Evolutionary conservation across 352 stramenopile genomes (phyloP).

Genomic region (Phytophthora crassamura): DNA sequence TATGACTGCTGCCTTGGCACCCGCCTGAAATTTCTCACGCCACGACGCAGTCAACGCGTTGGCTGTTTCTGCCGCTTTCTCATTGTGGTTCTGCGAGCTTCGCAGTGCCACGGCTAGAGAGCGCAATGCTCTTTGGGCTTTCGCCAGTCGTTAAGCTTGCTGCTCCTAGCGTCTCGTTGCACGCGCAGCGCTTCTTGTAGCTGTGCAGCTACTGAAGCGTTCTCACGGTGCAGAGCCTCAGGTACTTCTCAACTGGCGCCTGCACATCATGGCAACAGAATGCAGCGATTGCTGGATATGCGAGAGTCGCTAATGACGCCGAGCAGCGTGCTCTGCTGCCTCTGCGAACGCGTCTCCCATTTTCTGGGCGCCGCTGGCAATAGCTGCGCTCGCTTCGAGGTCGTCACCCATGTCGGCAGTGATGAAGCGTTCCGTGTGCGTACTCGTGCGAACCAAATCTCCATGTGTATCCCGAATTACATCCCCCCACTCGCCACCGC

Average conservation of each 20-base stretch:
- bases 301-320: constrained; percentile 27
- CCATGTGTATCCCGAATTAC: constrained; percentile 68
- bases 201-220: constrained; percentile 56
- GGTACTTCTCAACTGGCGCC: constrained; percentile 57
- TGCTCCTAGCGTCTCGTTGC: constrained; percentile 64
- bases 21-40: constrained; percentile 62
- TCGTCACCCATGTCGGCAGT: constrained; percentile 64
- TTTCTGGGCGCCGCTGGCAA: constrained; percentile 42
- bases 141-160: constrained; percentile 64
- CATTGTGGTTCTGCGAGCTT: constrained; percentile 41
- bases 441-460: constrained; percentile 62
- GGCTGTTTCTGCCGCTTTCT: constrained; percentile 51
- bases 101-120: constrained; percentile 59
- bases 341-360: constrained; percentile 48
- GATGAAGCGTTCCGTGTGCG: constrained; percentile 60
- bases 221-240: constrained; percentile 68
- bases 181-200: constrained; percentile 60
- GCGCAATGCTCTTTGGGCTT: constrained; percentile 48
- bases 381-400: constrained; percentile 43
- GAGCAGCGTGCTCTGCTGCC: constrained; percentile 42
- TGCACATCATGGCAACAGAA: constrained; percentile 29
- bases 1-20: constrained; percentile 40
- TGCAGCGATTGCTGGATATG: constrained; percentile 59
- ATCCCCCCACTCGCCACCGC: constrained; percentile 69
- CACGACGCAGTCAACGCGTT: constrained; percentile 49